Evolutionary conservation across 2,329 filamentous ascomycete species (phyloP).

Genomic region (Neoarthrinium moseri): DNA sequence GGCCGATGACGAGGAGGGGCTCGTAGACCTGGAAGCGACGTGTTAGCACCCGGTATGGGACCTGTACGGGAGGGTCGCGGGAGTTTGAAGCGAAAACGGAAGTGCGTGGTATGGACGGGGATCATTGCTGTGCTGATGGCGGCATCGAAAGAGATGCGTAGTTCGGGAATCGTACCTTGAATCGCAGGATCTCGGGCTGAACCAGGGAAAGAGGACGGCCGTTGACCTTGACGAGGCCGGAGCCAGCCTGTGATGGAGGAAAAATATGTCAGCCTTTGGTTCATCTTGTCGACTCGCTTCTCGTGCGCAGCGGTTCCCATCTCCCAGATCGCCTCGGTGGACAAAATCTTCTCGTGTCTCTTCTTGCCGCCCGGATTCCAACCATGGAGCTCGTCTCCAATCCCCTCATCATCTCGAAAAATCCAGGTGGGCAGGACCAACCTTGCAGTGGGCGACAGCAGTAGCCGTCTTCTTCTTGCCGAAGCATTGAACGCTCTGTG

Average conservation of each 20-base stretch:
- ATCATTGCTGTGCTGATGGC: neutral
- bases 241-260: slow-evolving; percentile 22
- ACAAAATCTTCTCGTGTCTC: neutral
- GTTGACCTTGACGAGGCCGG: slow-evolving; percentile 96
- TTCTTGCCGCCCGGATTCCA: too few species aligned
- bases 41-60: slow-evolving; percentile 15
- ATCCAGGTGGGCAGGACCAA: slow-evolving; percentile 39
- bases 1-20: slow-evolving; percentile 92
- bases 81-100: neutral
- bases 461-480: slow-evolving; percentile 96
- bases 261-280: slow-evolving; percentile 14
- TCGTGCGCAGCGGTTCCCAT: slow-evolving; percentile 2
- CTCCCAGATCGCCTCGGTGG: neutral
- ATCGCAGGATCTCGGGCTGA: slow-evolving; percentile 94
- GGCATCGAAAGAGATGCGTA: neutral
- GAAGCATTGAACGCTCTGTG: slow-evolving; percentile 94
- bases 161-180: slow-evolving; percentile 67
- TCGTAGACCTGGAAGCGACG: slow-evolving; percentile 76
- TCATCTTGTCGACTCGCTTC: slow-evolving; percentile 10
- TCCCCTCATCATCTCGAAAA: too few species aligned
- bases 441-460: slow-evolving; percentile 91
- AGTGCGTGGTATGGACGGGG: neutral
- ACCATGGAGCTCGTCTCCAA: too few species aligned
- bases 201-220: slow-evolving; percentile 92
- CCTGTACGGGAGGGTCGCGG: too few species aligned